Evolutionary conservation across 2,329 filamentous ascomycete genomes (phyloP), one percentile per base, ranked within the genome.

Genomic region (Aureobasidium musti): DNA sequence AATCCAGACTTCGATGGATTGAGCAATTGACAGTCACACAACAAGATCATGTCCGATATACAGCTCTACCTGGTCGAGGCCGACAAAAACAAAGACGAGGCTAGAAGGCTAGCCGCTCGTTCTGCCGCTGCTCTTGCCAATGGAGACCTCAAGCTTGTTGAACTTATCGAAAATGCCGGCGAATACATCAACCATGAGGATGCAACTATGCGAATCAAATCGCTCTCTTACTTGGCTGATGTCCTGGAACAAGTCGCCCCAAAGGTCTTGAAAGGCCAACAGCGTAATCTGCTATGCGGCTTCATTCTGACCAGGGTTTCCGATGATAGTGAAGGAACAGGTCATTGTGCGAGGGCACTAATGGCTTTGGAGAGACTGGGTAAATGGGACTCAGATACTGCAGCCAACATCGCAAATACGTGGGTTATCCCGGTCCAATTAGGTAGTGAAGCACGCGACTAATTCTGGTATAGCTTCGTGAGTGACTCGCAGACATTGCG

Each of bases 161-260:
- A 84, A 64, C 77, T 89, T 59, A 84, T 90, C 65, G 85, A 88
- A 72, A 86, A 85, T 52, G 79, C 89, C 37, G 85, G 86, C 23
- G 86, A 88, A 74, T 89, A 89, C 71, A 83, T 90, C 72, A 89
- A 88, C 70, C 85, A 87, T 74, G 86, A 89, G 72, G 86, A 89
- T 77, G 80, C 81, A 26, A 80, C 82, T 17, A 79, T 85, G 50
- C 81, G 87, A 45, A 82, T 83, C n/a, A 88, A 87, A 77, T 79
- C 82, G 14, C 78, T 84, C 69, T 77, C 80, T 30, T 84, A 83
- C 70, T 77, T 84, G 50, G 80, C 82, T 23, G 81, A 83, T 68
- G 81, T 84, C 17, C 77, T 85, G 26, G 75, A 75, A 61, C 79
- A 81, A 35, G 76, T 87, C 5, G 79, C 83, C 28, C 79, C 81